Conservation (phyloP, 2,329 filamentous ascomycete genomes). For the Penicillium brasilianum region DNA sequence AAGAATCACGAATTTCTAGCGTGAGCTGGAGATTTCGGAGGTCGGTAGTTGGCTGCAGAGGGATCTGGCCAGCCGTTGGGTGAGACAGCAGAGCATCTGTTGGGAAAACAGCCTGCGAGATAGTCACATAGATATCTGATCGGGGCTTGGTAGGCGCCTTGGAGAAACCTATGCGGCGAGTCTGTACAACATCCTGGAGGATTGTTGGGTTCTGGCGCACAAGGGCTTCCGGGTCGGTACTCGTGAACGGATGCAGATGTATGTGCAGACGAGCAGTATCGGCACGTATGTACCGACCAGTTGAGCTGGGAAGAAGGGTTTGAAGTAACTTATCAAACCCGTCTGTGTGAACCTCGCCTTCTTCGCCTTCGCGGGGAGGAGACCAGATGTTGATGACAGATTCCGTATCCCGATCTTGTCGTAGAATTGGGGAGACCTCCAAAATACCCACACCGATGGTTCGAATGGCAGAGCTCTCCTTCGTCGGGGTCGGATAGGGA, state of each 20-base stretch:
- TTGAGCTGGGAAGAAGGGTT: conserved; percentile 73
- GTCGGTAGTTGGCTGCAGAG: conserved; percentile 66
- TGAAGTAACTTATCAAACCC: conserved; percentile 76
- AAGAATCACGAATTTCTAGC: conserved; percentile 79
- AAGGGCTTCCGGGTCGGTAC: conserved; percentile 76
- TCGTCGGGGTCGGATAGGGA: conserved; percentile 30
- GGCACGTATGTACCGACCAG: conserved; percentile 76
- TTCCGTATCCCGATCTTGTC: conserved; percentile 72
- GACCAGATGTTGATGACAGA: conserved; percentile 80
- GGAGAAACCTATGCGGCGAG: conserved; percentile 89
- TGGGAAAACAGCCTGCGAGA: conserved; percentile 78
- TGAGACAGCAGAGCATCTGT: conserved; percentile 68
- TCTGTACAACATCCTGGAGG: conserved; percentile 78
- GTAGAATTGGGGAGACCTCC: conserved; percentile 75
- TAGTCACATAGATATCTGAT: conserved; percentile 92
- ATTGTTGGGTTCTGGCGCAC: conserved; percentile 87
- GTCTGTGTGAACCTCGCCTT: conserved; percentile 63
- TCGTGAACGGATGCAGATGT: conserved; percentile 76
- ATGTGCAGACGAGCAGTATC: conserved; percentile 78
- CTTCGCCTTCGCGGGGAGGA: conserved; percentile 60
- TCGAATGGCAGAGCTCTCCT: conserved; percentile 59
- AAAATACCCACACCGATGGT: conserved; percentile 78
- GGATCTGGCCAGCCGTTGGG: conserved; percentile 79
- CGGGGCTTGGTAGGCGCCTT: conserved; percentile 85
- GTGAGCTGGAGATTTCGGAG: conserved; percentile 84